Base-by-base conservation (phyloP, 2,329 filamentous ascomycete genomes). In the Lomentospora prolificans region DNA sequence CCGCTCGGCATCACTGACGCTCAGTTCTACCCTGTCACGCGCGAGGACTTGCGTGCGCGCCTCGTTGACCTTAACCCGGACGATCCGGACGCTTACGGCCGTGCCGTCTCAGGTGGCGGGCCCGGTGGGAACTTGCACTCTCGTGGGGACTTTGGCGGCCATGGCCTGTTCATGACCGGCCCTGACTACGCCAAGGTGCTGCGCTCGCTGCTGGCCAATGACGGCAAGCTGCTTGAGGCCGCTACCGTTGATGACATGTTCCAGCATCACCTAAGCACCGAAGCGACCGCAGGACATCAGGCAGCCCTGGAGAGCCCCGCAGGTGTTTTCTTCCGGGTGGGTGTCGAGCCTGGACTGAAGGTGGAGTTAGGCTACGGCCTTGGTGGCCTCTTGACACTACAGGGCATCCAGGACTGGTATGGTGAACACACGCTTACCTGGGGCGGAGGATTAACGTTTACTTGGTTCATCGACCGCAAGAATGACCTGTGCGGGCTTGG, bases 401-500 rank as follows among this genome's bases (percentile, higher is more conserved):
- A 76, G 53, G 70, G 73, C 57, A 59, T 69, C 2, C 66, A 73
- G 1, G 70, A 71, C 3, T 74, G 73, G 67, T 74, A 74, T 48
- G 72, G 73, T 3, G 66, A 69, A 33, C 58, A 64, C 1, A 76
- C 74, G 0, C 61, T 77, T 55, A 70, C 66, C 3, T 77, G 74
- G 75, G 74, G n/a, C n/a, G 72, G 75, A 2, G 73, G 74, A 0
- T 36, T 72, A 59, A 75, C 73, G 0, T 60, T 76, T 22, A 52
- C 67, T 2, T 79, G 75, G 76, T 78, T 78, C 19, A 66, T 77
- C 55, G 75, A 77, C 60, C 72, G 73, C 1, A 71, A 72, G 64
- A 75, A 74, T 58, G 68, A 70, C 12, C 58, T 77, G 3, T 75
- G 72, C 51, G 73, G 70, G 12, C 55, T 75, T 2, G 69, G 66